Conservation (phyloP, 2,329 filamentous ascomycete genomes). For the Hypoxylon sp. region DNA sequence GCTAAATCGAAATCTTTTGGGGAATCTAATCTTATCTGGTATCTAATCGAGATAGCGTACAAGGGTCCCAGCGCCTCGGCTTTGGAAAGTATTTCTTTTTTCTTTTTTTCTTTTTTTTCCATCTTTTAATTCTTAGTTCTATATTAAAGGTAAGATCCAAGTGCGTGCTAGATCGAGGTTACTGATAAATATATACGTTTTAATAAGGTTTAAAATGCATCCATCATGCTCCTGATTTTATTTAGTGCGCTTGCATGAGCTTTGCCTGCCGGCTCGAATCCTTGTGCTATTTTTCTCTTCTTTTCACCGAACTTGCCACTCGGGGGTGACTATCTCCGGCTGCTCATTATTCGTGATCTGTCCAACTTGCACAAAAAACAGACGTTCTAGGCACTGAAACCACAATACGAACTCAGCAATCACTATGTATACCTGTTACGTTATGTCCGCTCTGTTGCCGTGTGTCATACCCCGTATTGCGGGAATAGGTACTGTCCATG, state of each 20-base stretch:
- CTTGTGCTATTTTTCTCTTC: neutral
- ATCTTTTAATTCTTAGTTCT: neutral
- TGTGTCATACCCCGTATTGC: slow-evolving; percentile 2
- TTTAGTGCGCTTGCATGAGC: neutral
- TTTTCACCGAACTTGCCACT: neutral
- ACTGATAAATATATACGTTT: too few species aligned
- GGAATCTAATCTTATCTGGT: slow-evolving; percentile 35
- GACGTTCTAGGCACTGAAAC: neutral
- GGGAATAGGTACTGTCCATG: neutral
- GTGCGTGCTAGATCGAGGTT: too few species aligned
- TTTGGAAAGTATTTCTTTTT: neutral
- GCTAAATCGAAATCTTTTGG: slow-evolving; percentile 17
- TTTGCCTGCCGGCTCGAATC: neutral
- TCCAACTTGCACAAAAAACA: neutral
- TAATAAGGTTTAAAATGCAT: too few species aligned
- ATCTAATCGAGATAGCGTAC: neutral
- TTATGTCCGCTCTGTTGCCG: neutral
- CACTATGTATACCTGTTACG: too few species aligned
- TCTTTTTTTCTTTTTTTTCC: neutral
- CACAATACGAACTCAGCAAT: neutral
- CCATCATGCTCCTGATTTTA: neutral
- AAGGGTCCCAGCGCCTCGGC: neutral
- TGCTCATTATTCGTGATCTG: neutral
- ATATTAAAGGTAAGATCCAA: neutral
- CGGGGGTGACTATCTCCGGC: neutral